Evolutionary conservation across 768 basidiomycete species (phyloP).

Genomic region (Mycena floridula): DNA sequence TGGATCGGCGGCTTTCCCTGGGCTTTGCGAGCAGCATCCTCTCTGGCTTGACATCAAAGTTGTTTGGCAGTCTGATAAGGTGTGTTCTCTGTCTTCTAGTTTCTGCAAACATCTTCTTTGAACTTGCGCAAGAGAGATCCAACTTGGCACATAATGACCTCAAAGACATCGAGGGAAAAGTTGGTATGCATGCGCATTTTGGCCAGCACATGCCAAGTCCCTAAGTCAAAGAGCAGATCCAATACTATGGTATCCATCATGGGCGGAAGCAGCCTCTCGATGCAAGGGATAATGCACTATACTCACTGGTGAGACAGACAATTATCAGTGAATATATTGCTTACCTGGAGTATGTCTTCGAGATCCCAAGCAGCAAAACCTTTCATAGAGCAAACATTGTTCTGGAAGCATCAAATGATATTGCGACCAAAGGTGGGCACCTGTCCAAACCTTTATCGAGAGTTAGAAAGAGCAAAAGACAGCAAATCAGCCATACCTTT

Average conservation of each 20-base stretch:
- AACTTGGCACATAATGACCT: background rate
- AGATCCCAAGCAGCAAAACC: slow-evolving; percentile 25
- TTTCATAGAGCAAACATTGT: slow-evolving; percentile 21
- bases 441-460: slow-evolving; percentile 13
- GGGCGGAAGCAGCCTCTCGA: slow-evolving; percentile 28
- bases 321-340: background rate
- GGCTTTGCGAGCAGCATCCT: no score
- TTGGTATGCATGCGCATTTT: slow-evolving; percentile 18
- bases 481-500: slow-evolving; percentile 14
- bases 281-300: slow-evolving; percentile 29
- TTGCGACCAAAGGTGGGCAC: slow-evolving; percentile 15
- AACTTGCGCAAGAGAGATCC: background rate
- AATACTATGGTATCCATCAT: slow-evolving; percentile 10
- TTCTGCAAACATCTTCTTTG: background rate
- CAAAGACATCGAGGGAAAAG: slow-evolving; percentile 5
- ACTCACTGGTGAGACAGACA: background rate
- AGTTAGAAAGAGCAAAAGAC: background rate
- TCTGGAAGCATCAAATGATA: slow-evolving; percentile 21
- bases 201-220: slow-evolving; percentile 17
- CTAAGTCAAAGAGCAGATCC: slow-evolving; percentile 8
- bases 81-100: no score
- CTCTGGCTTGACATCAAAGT: no score
- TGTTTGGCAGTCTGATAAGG: no score
- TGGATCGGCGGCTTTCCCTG: no score
- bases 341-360: slow-evolving; percentile 26